Evolutionary conservation across 2,329 filamentous ascomycete genomes (phyloP).

Genomic region (Exophiala bonariae): DNA sequence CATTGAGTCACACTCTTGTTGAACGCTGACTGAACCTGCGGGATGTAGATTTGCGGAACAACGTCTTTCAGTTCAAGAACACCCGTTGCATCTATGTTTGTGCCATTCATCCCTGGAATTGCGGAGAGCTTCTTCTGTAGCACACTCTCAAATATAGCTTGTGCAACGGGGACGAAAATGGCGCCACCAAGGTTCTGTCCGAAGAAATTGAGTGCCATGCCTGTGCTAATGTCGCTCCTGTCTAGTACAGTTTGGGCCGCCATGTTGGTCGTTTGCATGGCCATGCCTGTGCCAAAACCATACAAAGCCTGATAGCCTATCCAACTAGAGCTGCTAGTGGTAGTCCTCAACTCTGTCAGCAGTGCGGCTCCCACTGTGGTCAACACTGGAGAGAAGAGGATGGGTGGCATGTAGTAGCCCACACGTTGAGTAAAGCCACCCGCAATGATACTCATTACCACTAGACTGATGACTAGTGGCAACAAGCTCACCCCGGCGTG

Average conservation of each 20-base stretch:
- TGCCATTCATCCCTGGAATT: conserved; percentile 5
- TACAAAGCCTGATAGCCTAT: conserved; percentile 33
- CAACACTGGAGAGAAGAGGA: conserved; percentile 31
- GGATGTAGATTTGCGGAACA: not conserved
- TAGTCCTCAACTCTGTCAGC: conserved; percentile 14
- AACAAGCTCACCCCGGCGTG: conserved; percentile 25
- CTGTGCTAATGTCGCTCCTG: conserved; percentile 24
- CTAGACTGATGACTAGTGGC: conserved; percentile 7
- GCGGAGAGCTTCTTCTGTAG: conserved; percentile 9
- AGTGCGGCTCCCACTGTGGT: conserved; percentile 29
- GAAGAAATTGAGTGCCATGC: conserved; percentile 21
- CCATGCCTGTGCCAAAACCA: conserved; percentile 31
- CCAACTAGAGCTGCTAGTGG: conserved; percentile 22
- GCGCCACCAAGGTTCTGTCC: conserved; percentile 10
- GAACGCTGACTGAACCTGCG: not conserved
- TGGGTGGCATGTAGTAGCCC: conserved; percentile 36
- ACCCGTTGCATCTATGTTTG: not conserved
- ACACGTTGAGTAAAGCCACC: conserved; percentile 22
- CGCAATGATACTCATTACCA: conserved; percentile 17
- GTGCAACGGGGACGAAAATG: conserved; percentile 22
- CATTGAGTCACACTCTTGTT: not conserved
- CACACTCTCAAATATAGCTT: conserved; percentile 21
- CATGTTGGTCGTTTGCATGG: conserved; percentile 24
- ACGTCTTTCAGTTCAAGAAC: not conserved
- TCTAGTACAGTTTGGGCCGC: conserved; percentile 27